Conservation (phyloP, 2,329 filamentous ascomycete species). For the Aspergillus nomiae region DNA sequence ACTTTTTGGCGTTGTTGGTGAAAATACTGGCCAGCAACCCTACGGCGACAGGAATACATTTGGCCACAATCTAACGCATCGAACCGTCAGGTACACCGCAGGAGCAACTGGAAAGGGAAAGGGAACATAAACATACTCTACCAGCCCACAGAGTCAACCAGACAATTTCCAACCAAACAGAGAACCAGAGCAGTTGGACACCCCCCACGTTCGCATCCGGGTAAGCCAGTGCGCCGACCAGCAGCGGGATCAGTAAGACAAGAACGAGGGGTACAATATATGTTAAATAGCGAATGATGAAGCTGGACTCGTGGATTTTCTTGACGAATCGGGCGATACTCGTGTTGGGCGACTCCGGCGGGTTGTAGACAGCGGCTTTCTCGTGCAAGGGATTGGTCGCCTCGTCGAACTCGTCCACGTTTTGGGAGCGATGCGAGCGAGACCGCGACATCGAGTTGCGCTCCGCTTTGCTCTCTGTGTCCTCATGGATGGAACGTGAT, state of each 20-base stretch:
- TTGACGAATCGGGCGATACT: constrained; percentile 66
- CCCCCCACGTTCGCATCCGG: constrained; percentile 68
- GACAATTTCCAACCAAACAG: constrained; percentile 90
- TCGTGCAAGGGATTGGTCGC: constrained; percentile 71
- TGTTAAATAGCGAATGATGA: constrained; percentile 68
- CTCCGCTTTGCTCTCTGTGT: constrained; percentile 35
- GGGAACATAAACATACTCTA: constrained; percentile 48
- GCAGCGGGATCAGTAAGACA: constrained; percentile 67
- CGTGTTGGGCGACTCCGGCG: constrained; percentile 63
- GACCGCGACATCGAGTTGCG: constrained; percentile 53
- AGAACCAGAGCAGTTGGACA: constrained; percentile 84
- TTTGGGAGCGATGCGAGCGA: constrained; percentile 56
- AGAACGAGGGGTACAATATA: constrained; percentile 69
- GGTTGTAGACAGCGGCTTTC: constrained; percentile 65
- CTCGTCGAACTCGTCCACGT: constrained; percentile 67
- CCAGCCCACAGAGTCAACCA: constrained; percentile 90
- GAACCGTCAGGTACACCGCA: constrained; percentile 1
- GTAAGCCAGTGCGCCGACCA: constrained; percentile 65
- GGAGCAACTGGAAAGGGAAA: not conserved
- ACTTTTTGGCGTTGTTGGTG: constrained; percentile 89
- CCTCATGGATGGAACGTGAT: constrained; percentile 43
- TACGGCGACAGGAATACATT: constrained; percentile 64
- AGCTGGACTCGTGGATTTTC: constrained; percentile 65
- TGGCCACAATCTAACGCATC: constrained; percentile 57
- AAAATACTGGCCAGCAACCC: constrained; percentile 70